A percentile compares a stretch with the other conserved stretches of the same genome.
Evolutionary conservation across 192 early-diverging fungal species (phyloP).

Genomic region (Podila clonocystis): DNA sequence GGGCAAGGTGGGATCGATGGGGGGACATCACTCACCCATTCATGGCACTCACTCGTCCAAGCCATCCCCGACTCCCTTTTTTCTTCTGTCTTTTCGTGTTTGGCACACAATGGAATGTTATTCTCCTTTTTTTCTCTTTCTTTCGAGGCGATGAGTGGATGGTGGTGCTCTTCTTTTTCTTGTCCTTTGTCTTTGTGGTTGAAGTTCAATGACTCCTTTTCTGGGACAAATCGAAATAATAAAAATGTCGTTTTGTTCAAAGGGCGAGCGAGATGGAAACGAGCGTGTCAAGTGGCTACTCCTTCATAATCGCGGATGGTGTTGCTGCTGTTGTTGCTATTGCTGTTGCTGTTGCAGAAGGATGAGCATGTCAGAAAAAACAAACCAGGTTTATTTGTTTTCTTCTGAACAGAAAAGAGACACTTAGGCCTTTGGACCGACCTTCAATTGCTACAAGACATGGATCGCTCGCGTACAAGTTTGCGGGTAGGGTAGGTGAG

Average conservation of each 20-base stretch:
- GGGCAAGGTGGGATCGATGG: neutral
- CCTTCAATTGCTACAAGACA: no score
- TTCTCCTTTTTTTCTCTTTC: neutral
- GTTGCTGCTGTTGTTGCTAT: no score
- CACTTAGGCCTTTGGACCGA: no score
- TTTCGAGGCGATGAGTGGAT: neutral
- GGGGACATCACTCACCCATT: neutral
- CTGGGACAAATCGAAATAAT: conserved; percentile 33
- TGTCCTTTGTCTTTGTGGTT: neutral
- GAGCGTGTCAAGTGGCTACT: no score
- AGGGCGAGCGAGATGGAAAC: no score
- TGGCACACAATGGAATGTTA: conserved; percentile 26
- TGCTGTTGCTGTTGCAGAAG: no score
- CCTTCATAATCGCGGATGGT: no score
- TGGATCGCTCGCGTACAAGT: no score
- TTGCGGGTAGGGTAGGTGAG: no score
- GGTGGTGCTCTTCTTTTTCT: neutral
- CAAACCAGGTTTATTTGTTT: no score
- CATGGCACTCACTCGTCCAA: neutral
- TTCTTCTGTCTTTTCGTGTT: conserved; percentile 4
- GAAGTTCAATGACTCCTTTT: neutral
- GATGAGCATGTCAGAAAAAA: no score
- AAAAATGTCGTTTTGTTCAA: neutral
- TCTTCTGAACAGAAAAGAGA: no score
- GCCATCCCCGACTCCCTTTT: neutral